These are phyloP conservation scores for Hibiscus syriacus DNA, from an alignment of 345 rosid species.

Conservation along the genomic window DNA sequence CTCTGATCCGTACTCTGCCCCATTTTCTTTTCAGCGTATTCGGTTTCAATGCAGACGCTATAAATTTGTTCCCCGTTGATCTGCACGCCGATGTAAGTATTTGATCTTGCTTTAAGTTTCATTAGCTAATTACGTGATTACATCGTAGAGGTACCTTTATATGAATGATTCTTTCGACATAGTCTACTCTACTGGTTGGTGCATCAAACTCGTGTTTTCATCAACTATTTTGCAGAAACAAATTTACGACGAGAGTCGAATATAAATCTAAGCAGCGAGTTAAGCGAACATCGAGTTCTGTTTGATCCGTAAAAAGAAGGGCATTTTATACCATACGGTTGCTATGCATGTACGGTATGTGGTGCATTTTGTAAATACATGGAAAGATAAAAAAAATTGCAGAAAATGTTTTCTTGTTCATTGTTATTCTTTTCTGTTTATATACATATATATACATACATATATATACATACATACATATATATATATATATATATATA, in stretches of 20 bases:
- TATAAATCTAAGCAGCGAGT: constrained; percentile 23
- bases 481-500: no score
- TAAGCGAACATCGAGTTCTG: constrained; percentile 19
- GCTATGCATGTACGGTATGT: not conserved
- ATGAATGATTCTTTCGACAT: not conserved
- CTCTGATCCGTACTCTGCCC: not conserved
- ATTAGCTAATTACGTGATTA: not conserved
- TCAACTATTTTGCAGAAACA: constrained; percentile 27
- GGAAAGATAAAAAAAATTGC: not conserved
- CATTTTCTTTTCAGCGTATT: constrained; percentile 44
- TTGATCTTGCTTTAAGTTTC: not conserved
- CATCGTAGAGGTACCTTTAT: not conserved
- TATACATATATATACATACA: no score
- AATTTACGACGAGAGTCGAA: constrained; percentile 18
- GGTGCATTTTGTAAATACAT: constrained; percentile 28
- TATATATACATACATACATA: no score
- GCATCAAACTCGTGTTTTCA: not conserved
- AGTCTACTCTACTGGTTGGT: not conserved
- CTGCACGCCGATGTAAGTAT: constrained; percentile 50
- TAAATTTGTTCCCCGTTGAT: constrained; percentile 67
- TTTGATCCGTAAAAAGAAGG: constrained; percentile 21
- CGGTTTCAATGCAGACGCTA: constrained; percentile 57
- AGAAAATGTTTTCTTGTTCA: constrained; percentile 25
- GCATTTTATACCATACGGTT: not conserved
- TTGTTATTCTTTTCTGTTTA: constrained; percentile 43